Percentiles rank a stretch among this genome's conserved stretches.
Evolutionary conservation across 73 alveolate species (phyloP).

Genomic region (Paramecium primaurelia): DNA sequence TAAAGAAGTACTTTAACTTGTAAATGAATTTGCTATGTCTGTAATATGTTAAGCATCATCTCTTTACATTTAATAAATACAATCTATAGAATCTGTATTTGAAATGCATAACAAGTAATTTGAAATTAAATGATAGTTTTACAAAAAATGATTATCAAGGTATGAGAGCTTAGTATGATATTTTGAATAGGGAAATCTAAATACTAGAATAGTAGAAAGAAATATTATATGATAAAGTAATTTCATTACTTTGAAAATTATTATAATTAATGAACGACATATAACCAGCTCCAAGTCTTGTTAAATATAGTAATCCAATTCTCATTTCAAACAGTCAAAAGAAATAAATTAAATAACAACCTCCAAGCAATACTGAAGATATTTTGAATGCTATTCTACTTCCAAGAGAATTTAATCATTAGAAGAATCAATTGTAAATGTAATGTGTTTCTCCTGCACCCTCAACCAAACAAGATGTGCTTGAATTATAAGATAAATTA

Average conservation of each 20-base stretch:
- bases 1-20: not conserved
- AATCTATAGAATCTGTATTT: not conserved
- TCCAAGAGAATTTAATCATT: slow-evolving; percentile 92
- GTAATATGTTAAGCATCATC: not conserved
- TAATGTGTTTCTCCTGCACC: slow-evolving; percentile 75
- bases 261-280: slow-evolving; percentile 29
- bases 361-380: slow-evolving; percentile 85
- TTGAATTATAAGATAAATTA: slow-evolving; percentile 63
- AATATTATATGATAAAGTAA: slow-evolving; percentile 5
- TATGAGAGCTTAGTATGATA: not conserved
- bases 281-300: slow-evolving; percentile 49
- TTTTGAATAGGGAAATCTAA: not conserved
- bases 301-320: slow-evolving; percentile 41
- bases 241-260: slow-evolving; percentile 17
- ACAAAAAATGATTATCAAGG: not conserved
- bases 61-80: not conserved
- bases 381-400: slow-evolving; percentile 97
- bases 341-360: slow-evolving; percentile 47
- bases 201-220: not conserved
- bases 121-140: not conserved
- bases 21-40: not conserved
- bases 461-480: slow-evolving; percentile 66
- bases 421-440: slow-evolving; percentile 83
- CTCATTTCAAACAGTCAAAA: slow-evolving; percentile 53
- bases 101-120: not conserved